Conservation (phyloP, 2,329 filamentous ascomycete genomes). For the Botrytis deweyae region DNA sequence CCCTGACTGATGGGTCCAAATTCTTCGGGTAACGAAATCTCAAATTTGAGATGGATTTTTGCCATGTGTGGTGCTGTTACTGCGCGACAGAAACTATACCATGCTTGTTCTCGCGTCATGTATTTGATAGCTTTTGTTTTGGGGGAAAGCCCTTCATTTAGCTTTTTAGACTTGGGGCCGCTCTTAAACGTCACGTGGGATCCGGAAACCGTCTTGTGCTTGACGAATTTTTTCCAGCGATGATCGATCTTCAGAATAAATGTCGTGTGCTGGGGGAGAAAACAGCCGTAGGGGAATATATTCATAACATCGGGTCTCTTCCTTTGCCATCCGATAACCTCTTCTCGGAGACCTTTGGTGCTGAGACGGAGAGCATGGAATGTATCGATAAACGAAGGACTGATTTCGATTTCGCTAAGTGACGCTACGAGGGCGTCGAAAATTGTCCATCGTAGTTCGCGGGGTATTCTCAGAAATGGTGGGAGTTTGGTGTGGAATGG, state of each 20-base stretch:
- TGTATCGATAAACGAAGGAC: background rate
- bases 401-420: background rate
- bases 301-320: slow-evolving; percentile 3
- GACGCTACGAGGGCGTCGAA: background rate
- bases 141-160: fast-evolving
- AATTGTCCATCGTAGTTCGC: background rate
- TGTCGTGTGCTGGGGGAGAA: background rate
- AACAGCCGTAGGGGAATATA: background rate
- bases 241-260: background rate
- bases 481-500: background rate
- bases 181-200: background rate
- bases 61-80: fast-evolving
- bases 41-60: background rate
- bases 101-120: background rate
- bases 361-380: background rate
- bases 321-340: background rate
- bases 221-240: background rate
- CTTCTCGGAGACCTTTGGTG: slow-evolving; percentile 3
- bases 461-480: background rate
- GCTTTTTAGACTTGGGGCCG: background rate
- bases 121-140: background rate
- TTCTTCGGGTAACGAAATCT: background rate
- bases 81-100: background rate
- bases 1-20: background rate
- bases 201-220: background rate